Percentiles rank a stretch among this genome's conserved stretches.
Evolutionary conservation across 2,329 filamentous ascomycete species (phyloP).

Genomic region (Sarocladiaceae sp.): DNA sequence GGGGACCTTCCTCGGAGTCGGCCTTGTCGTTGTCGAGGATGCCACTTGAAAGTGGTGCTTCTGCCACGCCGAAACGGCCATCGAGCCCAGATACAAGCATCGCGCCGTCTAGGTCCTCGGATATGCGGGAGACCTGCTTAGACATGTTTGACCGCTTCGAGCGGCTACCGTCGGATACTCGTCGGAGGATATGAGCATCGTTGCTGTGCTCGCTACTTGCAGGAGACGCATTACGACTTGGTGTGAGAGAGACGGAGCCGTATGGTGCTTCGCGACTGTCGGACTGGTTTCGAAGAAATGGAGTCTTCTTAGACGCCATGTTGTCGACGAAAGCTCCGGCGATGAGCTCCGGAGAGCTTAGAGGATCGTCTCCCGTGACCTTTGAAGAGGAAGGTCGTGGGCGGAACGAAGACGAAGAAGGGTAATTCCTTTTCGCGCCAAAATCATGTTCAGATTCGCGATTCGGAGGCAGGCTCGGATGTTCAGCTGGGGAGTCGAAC

Average conservation of each 20-base stretch:
- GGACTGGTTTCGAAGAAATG: conserved; percentile 26
- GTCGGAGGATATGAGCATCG: conserved; percentile 25
- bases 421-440: conserved; percentile 2
- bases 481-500: not conserved
- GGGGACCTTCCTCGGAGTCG: conserved; percentile 29
- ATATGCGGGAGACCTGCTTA: conserved; percentile 28
- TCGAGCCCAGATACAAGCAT: conserved; percentile 47
- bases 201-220: conserved; percentile 26
- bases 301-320: conserved; percentile 31
- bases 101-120: conserved; percentile 45
- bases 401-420: conserved; percentile 13
- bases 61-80: conserved; percentile 45
- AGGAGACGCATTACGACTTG: conserved; percentile 29
- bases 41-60: conserved; percentile 40
- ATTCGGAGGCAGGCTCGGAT: conserved; percentile 1
- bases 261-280: conserved; percentile 26
- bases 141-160: conserved; percentile 26
- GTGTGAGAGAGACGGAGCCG: conserved; percentile 30
- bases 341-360: not conserved
- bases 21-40: conserved; percentile 37
- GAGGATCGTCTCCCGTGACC: not conserved
- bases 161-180: conserved; percentile 26
- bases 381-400: not conserved
- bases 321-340: conserved; percentile 14
- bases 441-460: conserved; percentile 3